These are phyloP conservation scores for Thraustotheca clavata DNA, from an alignment of 352 stramenopile species.

Conservation along the genomic window DNA sequence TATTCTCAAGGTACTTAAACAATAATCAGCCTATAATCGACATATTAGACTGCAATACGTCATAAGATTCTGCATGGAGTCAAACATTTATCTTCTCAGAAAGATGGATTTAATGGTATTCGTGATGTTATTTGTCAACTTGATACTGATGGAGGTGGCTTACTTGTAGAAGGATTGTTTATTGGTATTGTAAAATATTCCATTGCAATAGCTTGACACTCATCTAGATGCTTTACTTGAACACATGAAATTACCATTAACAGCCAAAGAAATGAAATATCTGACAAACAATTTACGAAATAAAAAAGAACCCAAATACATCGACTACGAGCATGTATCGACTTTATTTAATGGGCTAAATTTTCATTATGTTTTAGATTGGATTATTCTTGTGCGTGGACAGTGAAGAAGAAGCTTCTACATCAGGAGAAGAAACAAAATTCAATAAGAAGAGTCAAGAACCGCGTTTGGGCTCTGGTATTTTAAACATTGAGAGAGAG, in stretches of 20 bases:
- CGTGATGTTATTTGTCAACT: constrained; percentile 33
- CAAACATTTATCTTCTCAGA: constrained; percentile 22
- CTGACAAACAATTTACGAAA: constrained; percentile 36
- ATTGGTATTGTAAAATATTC: constrained; percentile 1
- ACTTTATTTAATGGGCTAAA: constrained; percentile 27
- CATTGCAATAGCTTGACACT: background rate
- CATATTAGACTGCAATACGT: constrained; percentile 31
- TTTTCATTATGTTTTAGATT: background rate
- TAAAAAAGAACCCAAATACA: constrained; percentile 13
- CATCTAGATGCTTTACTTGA: constrained; percentile 29
- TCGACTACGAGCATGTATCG: constrained; percentile 52
- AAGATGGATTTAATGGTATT: constrained; percentile 36
- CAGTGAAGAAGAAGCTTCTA: constrained; percentile 42
- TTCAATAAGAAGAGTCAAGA: constrained; percentile 7
- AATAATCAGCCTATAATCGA: background rate
- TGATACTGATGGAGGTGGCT: constrained; percentile 34
- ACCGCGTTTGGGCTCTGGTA: constrained; percentile 30
- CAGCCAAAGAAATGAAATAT: constrained; percentile 38
- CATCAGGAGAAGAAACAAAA: constrained; percentile 24
- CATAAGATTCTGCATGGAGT: constrained; percentile 44
- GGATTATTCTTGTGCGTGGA: constrained; percentile 26
- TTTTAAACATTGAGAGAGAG: constrained; percentile 34
- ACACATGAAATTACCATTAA: constrained; percentile 35
- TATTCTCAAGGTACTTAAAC: constrained; percentile 24
- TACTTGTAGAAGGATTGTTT: constrained; percentile 33